Evolutionary conservation across 805 yeast species (phyloP), one percentile per base, ranked within the genome.

Genomic region (Kuraishia floccosa): DNA sequence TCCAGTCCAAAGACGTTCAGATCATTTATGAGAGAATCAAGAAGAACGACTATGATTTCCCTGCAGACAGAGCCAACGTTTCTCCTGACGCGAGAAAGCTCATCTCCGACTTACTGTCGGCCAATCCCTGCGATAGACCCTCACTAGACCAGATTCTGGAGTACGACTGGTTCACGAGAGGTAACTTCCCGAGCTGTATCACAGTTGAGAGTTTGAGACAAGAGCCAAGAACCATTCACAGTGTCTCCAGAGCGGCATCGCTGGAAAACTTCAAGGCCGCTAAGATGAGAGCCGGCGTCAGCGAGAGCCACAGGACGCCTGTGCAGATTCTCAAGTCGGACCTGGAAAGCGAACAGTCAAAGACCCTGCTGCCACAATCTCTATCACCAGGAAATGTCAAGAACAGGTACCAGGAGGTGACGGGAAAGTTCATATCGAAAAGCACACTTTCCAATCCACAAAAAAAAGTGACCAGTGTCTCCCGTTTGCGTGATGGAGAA

Each of bases 1-100:
- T 91, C 61, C 99, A 91, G 59, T 84, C 94, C 23, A 84, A 85
- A 49, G 96, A 87, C 51, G 96, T 91, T 28, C 78, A 85, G 44
- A 73, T 79, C 34, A 91, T 91, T 41, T 91, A 91, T 57, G 93
- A 85, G 48, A 72, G 95, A 58, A 91, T 91, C 52, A 85, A 86
- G 54, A 65, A 68, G 35, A 77, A 79, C 35, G 94, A 85, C 37
- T 85, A 75, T 50, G 55, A 58, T 24, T 89, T 87, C 54, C 98
- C 97, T 13, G 62, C 59, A 13, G 65, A 66, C 39, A 72, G 72
- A 43, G 42, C 50, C 6, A 51, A 54, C 18, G 71, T 82, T 25
- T 75, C 93, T 4, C 54, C 62, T 4, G 85, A 77, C 32, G 96
- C 96, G 1, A 72, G 69, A 46, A 60, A 63, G 13, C 65, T 93